Conservation (phyloP, 1,139 yeast genomes). For the Pichia sp. region DNA sequence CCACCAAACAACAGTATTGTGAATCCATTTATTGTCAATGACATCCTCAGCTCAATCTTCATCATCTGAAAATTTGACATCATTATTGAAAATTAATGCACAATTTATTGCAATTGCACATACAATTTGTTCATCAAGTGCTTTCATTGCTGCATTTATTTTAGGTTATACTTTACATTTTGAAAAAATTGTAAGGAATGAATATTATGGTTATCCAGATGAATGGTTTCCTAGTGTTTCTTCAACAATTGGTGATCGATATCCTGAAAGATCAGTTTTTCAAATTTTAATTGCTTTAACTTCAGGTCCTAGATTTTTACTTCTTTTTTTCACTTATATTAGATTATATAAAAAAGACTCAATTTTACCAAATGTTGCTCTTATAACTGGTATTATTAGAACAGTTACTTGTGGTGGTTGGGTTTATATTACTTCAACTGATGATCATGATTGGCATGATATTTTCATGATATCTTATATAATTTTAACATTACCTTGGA, state of each 20-base stretch:
- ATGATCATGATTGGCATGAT: conserved; percentile 94
- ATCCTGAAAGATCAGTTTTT: conserved; percentile 90
- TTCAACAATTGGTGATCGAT: conserved; percentile 93
- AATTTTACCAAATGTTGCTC: conserved; percentile 37
- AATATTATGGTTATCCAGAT: conserved; percentile 84
- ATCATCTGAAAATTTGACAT: neutral
- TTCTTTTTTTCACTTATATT: conserved; percentile 57
- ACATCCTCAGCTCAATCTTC: neutral
- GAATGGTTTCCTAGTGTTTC: conserved; percentile 99
- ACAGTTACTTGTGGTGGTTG: conserved; percentile 97
- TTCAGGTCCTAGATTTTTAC: conserved; percentile 78
- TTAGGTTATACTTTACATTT: conserved; percentile 74
- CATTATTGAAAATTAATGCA: conserved; percentile 43
- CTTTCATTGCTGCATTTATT: conserved; percentile 66
- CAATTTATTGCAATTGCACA: conserved; percentile 64
- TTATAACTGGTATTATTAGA: conserved; percentile 63
- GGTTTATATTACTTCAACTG: conserved; percentile 95
- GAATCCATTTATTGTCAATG: neutral
- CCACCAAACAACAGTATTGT: too few species aligned
- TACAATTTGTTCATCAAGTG: conserved; percentile 59
- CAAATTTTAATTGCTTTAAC: conserved; percentile 78
- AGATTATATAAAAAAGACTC: conserved; percentile 37
- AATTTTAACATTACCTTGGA: conserved; percentile 89
- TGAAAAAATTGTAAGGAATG: conserved; percentile 79
- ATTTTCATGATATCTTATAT: conserved; percentile 90